A percentile compares a stretch with the other conserved stretches of the same genome.
phyloP scores from a whole-genome alignment of 768 basidiomycete genomes.

The Royoungia palumana region DNA sequence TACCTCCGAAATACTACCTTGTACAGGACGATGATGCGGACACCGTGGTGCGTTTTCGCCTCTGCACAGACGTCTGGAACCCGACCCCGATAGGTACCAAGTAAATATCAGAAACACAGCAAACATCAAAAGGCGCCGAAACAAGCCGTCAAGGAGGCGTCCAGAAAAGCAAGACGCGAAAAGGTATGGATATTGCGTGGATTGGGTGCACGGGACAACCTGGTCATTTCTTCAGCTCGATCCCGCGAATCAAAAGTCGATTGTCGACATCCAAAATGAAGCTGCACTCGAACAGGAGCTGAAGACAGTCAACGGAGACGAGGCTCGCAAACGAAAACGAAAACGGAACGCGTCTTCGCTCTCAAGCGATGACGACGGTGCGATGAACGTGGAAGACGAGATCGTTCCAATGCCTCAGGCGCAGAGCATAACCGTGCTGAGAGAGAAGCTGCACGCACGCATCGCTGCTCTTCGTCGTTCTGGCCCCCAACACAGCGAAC shows the following conservation, averaged over 20 bases:
- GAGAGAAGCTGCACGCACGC: slow-evolving; percentile 70
- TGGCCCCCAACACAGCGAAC: slow-evolving; percentile 35
- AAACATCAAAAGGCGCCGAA: slow-evolving; percentile 82
- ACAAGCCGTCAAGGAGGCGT: slow-evolving; percentile 84
- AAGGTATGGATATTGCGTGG: slow-evolving; percentile 49
- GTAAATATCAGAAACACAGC: slow-evolving; percentile 83
- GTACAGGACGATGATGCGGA: slow-evolving; percentile 14
- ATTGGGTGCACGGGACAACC: not conserved
- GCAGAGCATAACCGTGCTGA: slow-evolving; percentile 60
- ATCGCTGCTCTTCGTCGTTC: slow-evolving; percentile 66
- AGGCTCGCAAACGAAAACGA: slow-evolving; percentile 45
- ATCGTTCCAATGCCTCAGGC: slow-evolving; percentile 63
- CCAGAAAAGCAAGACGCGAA: slow-evolving; percentile 83
- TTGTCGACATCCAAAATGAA: slow-evolving; percentile 71
- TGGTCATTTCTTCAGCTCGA: slow-evolving; percentile 61
- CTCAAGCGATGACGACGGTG: slow-evolving; percentile 25
- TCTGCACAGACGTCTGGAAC: not conserved
- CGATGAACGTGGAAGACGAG: slow-evolving; percentile 32
- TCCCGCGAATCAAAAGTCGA: slow-evolving; percentile 81
- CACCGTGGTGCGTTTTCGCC: slow-evolving; percentile 10
- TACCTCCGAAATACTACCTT: slow-evolving; percentile 89
- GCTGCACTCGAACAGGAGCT: slow-evolving; percentile 31
- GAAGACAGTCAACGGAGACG: slow-evolving; percentile 14
- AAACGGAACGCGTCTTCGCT: slow-evolving; percentile 41
- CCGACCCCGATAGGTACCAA: slow-evolving; percentile 34